Evolutionary conservation across 345 rosid species (phyloP), one percentile per base, ranked within the genome.

Genomic region (Hirschfeldia incana): DNA sequence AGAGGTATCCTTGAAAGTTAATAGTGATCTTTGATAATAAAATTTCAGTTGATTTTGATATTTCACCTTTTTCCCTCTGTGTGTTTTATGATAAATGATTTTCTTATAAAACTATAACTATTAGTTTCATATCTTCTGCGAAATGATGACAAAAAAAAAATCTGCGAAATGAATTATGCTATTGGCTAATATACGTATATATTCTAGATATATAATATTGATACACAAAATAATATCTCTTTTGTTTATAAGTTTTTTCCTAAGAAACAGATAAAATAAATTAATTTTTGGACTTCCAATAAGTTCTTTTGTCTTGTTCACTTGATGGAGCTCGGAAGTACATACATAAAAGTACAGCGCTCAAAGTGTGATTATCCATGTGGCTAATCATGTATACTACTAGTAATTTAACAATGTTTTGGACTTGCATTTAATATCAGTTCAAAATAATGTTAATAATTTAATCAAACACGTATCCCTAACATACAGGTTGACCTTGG

Each of bases 281-380:
- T 21, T 21, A 21, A 29, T 29, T 36, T 36, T 79, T 51, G 32
- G 10, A 55, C 13, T 70, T 75, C 42, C 33, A 70, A 64, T 80
- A 70, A 80, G 55, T 70, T 63, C 69, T 57, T 80, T 75, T 80
- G 83, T 80, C 83, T 70, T 70, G 65, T 80, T 70, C 73, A 75
- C 73, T 80, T 80, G 61, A 80, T 80, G 76, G 72, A 70, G 62
- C 73, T 80, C 68, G 44, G 51, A 70, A 75, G 83, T 80, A 80
- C 80, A 80, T 70, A 75, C 70, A 80, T 75, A 80, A 69, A 80
- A 74, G 83, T 80, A 80, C 83, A 81, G 81, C 84, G 81, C 81
- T 55, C 42, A 37, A 73, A 39, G 75, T 72, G 84, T 81, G 81
- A 81, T 72, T 55, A 77, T 61, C 75, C 84, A 81, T 77, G 81